These are phyloP conservation scores for Phylloporus sp. DNA, from an alignment of 768 basidiomycete genomes.

Conservation along the genomic window DNA sequence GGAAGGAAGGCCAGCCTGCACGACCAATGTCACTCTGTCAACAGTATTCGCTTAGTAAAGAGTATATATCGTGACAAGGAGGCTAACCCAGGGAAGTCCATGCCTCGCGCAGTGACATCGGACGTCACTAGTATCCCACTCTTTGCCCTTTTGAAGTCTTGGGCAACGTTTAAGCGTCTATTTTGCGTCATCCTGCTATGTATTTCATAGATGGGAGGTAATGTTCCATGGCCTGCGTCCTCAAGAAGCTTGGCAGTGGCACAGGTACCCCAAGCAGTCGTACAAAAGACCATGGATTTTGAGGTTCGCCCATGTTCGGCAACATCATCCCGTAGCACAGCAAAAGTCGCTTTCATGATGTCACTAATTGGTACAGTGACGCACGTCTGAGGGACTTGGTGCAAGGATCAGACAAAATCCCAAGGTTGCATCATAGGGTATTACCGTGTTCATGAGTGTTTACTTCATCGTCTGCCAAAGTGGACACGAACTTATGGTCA, in stretches of 20 bases:
- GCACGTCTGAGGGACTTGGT: conserved; percentile 45
- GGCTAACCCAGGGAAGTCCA: conserved; percentile 60
- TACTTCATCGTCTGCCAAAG: conserved; percentile 51
- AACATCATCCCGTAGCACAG: conserved; percentile 37
- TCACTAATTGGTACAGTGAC: conserved; percentile 41
- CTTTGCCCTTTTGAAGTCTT: conserved; percentile 43
- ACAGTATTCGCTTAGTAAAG: conserved; percentile 4
- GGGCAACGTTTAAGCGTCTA: conserved; percentile 44
- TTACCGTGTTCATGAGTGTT: conserved; percentile 61
- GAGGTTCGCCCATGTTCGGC: conserved; percentile 27
- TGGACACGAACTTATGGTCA: conserved; percentile 49
- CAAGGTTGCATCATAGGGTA: background rate
- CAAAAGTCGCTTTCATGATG: conserved; percentile 39
- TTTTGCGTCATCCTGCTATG: conserved; percentile 55
- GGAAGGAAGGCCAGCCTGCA: conserved; percentile 64
- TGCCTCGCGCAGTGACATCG: conserved; percentile 61
- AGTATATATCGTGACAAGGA: background rate
- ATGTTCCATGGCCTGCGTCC: conserved; percentile 25
- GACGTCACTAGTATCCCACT: conserved; percentile 49
- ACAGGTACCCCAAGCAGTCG: conserved; percentile 59
- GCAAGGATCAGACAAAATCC: background rate
- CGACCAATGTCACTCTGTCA: conserved; percentile 51
- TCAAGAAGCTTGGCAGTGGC: conserved; percentile 36
- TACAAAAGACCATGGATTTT: conserved; percentile 59
- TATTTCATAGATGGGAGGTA: conserved; percentile 46